phyloP scores from a whole-genome alignment of 768 basidiomycete species.

The Porpolomopsis calyptriformis region DNA sequence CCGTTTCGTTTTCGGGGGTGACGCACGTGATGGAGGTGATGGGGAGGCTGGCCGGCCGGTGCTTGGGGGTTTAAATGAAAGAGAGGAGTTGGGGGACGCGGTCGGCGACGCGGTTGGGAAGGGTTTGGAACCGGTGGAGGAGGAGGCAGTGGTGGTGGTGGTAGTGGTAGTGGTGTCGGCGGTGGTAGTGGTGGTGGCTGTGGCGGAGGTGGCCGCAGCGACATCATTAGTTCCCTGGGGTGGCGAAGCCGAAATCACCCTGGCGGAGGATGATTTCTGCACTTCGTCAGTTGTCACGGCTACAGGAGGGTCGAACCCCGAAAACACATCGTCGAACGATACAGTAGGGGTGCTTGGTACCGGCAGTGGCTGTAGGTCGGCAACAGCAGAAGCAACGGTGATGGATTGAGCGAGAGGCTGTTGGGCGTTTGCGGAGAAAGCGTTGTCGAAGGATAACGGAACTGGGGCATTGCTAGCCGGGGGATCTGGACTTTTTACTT shows the following conservation, averaged over 20 bases:
- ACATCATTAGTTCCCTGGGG: slow-evolving; percentile 5
- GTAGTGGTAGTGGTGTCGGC: slow-evolving; percentile 11
- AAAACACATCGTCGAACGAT: slow-evolving; percentile 50
- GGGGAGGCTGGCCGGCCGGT: too few species aligned
- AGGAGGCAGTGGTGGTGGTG: slow-evolving; percentile 8
- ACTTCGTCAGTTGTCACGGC: slow-evolving; percentile 31
- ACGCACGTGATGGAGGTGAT: slow-evolving; percentile 36
- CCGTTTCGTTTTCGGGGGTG: slow-evolving; percentile 45
- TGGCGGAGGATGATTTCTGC: slow-evolving; percentile 25
- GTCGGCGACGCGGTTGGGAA: slow-evolving; percentile 27
- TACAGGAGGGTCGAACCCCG: slow-evolving; percentile 32
- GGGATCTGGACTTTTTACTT: too few species aligned
- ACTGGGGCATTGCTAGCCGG: slow-evolving; percentile 7
- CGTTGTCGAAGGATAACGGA: slow-evolving; percentile 36
- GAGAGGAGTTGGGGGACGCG: slow-evolving; percentile 26
- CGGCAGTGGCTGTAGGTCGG: slow-evolving; percentile 1
- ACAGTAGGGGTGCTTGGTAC: slow-evolving; percentile 2
- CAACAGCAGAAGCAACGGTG: slow-evolving; percentile 1
- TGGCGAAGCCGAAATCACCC: slow-evolving; percentile 16
- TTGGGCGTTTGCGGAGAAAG: slow-evolving; percentile 30
- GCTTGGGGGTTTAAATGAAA: too few species aligned
- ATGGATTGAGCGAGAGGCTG: slow-evolving; percentile 1
- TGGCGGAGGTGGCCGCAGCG: slow-evolving; percentile 10
- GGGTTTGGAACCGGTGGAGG: slow-evolving; percentile 14
- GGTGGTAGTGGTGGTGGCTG: slow-evolving; percentile 5